Conservation (phyloP, 768 basidiomycete species). For the Phanerodontia chrysosporium region DNA sequence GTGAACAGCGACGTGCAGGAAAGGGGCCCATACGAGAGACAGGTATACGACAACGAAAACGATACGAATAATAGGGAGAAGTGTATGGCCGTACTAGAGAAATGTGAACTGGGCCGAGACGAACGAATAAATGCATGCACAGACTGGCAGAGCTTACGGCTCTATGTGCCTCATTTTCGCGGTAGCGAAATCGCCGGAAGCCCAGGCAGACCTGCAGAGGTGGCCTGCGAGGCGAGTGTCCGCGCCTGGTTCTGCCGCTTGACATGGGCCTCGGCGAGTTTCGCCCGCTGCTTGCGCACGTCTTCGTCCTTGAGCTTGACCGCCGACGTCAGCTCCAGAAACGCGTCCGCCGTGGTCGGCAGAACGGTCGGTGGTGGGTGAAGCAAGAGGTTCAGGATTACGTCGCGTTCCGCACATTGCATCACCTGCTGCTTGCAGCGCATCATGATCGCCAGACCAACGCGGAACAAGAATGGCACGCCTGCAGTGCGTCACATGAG, state of each 20-base stretch:
- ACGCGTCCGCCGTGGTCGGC: conserved; percentile 55
- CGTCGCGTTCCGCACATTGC: conserved; percentile 42
- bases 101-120: no score
- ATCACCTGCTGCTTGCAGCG: conserved; percentile 59
- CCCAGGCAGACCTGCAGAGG: neutral
- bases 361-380: conserved; percentile 50
- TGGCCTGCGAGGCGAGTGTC: neutral
- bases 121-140: neutral
- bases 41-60: neutral
- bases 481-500: conserved; percentile 36
- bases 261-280: conserved; percentile 64
- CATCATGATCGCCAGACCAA: conserved; percentile 61
- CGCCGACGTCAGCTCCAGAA: conserved; percentile 56
- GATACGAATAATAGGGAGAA: neutral
- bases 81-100: neutral
- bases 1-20: neutral
- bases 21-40: neutral
- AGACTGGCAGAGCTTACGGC: neutral
- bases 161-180: neutral
- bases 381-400: conserved; percentile 44
- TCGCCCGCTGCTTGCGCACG: conserved; percentile 66
- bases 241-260: conserved; percentile 52
- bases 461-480: conserved; percentile 67
- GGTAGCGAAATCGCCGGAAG: conserved; percentile 25
- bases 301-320: conserved; percentile 80